A percentile compares a stretch with the other conserved stretches of the same genome.
Evolutionary conservation across 208 protist species (phyloP).

Genomic region (Acanthamoeba sp.): DNA sequence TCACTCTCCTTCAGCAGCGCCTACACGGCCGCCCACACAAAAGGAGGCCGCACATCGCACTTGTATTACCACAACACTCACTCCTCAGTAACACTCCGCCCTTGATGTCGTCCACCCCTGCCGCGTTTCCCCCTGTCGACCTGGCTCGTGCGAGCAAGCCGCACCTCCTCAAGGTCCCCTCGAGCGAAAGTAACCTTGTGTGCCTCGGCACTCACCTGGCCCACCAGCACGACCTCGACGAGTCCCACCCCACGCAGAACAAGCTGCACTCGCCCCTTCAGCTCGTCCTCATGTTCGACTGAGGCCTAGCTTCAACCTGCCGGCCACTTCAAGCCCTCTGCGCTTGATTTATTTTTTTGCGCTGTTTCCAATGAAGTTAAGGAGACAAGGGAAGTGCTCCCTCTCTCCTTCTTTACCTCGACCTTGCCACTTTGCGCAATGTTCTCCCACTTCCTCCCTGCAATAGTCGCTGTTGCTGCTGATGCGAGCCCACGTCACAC

Average conservation of each 20-base stretch:
- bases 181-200: not conserved
- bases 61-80: no score
- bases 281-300: constrained; percentile 59
- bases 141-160: not conserved
- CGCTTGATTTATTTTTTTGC: not conserved
- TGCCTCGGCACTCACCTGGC: constrained; percentile 50
- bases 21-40: no score
- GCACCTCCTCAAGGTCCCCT: not conserved
- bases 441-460: not conserved
- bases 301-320: not conserved
- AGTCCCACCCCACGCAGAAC: constrained; percentile 56
- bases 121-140: not conserved
- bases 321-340: no score
- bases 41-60: no score
- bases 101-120: no score
- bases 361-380: not conserved
- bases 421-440: not conserved
- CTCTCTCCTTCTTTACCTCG: not conserved
- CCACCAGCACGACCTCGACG: constrained; percentile 51
- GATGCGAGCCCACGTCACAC: not conserved
- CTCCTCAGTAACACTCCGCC: no score
- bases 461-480: not conserved
- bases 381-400: constrained; percentile 57
- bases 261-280: constrained; percentile 28
- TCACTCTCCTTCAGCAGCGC: no score